Base-by-base conservation (phyloP, 345 rosid genomes). In the Aquilaria yunnanensis region DNA sequence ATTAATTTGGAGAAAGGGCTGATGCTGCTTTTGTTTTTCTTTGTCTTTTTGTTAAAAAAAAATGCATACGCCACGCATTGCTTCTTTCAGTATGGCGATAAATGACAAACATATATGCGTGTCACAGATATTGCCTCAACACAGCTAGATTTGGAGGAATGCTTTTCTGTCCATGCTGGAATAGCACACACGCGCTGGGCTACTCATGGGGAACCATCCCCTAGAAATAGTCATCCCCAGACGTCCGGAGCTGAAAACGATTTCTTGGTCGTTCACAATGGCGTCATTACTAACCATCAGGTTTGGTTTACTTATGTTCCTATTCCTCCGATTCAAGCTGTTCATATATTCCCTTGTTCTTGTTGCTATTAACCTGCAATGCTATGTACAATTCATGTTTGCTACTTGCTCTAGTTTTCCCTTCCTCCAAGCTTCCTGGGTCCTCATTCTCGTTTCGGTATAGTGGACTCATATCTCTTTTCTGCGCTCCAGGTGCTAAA, bases 161-260 rank as follows among this genome's bases (percentile, higher is more conserved):
- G 81, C 0, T 87, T 87, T 68, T 60, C 71, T 33, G 57, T 76
- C 41, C 98, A 93, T 77, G 98, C 94, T 54, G 94, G 97, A n/a
- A 90, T 93, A 75, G 98, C 98, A 9, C 98, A 93, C 71, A 93
- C 97, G 0, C 78, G 98, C 14, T 93, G 97, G 98, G 97, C 98
- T 30, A 93, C 98, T 51, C 98, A 93, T 72, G 97, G 98, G 47
- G 97, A 87, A 66, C 98, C 98, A 51, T 82, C 97, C 72, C 83
- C 97, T 10, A 81, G 88, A 77, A 93, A 93, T 62, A 78, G 97
- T 72, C 98, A 93, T 77, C 98, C 97, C 54, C 97, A 93, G 75
- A 59, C 85, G 2, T 87, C 97, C 12, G 97, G 96, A 69, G 61
- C 74, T 70, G 96, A 80, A 59, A 82, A 93, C 74, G 98, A 90